phyloP scores from a whole-genome alignment of 1,284 basidiomycete species.

The Wallemia ichthyophaga region DNA sequence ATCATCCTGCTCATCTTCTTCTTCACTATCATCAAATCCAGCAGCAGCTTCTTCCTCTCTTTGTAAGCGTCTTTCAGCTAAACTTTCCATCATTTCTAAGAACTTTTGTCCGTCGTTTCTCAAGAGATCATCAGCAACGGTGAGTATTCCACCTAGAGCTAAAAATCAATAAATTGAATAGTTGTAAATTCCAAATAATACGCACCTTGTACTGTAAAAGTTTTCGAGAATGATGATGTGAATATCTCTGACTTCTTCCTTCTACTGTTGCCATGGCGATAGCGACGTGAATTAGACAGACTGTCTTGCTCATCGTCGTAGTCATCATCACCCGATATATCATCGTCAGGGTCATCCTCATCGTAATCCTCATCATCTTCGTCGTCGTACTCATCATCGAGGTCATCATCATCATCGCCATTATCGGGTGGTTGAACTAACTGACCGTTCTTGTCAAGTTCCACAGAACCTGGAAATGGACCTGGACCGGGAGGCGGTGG shows the following conservation, averaged over 20 bases:
- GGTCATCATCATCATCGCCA: slow-evolving; percentile 33
- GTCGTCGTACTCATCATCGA: slow-evolving; percentile 31
- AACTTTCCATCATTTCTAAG: slow-evolving; percentile 98
- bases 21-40: slow-evolving; percentile 29
- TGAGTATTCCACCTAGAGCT: slow-evolving; percentile 64
- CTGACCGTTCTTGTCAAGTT: slow-evolving; percentile 65
- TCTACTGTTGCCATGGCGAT: not conserved
- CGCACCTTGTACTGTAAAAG: not conserved
- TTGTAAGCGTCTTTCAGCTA: slow-evolving; percentile 74
- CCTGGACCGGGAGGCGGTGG: slow-evolving; percentile 81
- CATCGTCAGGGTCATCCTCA: slow-evolving; percentile 13
- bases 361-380: slow-evolving; percentile 29
- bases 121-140: slow-evolving; percentile 91
- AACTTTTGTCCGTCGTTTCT: slow-evolving; percentile 98
- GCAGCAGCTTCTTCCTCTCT: slow-evolving; percentile 68
- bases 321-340: slow-evolving; percentile 23
- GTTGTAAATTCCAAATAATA: not conserved
- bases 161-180: slow-evolving; percentile 11
- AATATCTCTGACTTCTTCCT: not conserved
- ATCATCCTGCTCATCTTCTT: slow-evolving; percentile 24
- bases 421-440: slow-evolving; percentile 34
- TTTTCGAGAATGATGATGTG: not conserved
- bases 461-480: slow-evolving; percentile 89
- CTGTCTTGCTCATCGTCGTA: slow-evolving; percentile 20
- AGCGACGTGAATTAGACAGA: not conserved